Base-by-base conservation (phyloP, 305 asterid genomes). In the Fraxinus baroniana region DNA sequence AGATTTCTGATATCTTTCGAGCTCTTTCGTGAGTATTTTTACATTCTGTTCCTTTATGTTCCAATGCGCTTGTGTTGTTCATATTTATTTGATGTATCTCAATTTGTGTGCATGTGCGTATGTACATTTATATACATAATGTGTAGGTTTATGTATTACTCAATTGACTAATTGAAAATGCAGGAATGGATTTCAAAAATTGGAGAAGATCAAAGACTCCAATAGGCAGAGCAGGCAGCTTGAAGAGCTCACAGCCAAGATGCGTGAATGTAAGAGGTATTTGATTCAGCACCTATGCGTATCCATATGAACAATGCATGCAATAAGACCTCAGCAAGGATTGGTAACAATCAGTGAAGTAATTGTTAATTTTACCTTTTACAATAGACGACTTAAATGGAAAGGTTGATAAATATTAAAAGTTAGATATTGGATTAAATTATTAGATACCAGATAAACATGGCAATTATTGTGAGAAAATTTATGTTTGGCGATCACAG, bases 231-330 rank as follows among this genome's bases (percentile, higher is more conserved):
- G 97, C 87, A 88, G 98, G 89, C 97, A 93, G 90, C 89, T 95
- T 91, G 99, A 95, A 90, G 99, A 95, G 91, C 97, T 93, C 81
- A 93, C 98, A 0, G 98, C 82, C 39, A 93, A 95, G 91, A 93
- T 95, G 99, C 97, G 98, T 39, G 98, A 95, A 44, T 95, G 98
- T 90, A 94, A 95, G 91, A 93, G 98, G 98, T 93, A 92, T 72
- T 80, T 81, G 81, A 57, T 79, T 79, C 83, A 36, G 79, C 68
- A 57, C 37, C 79, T 46, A n/a, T 39, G 62, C 36, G 37, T 52
- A 71, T 70, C 24, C 60, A 49, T 49, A 1, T 15, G 60, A 15
- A 49, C 80, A 60, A 60, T 74, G 85, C 77, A 74, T 62, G 30
- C 72, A 62, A 8, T 62, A 24, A 2, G 64, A 52, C 22, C 22